These are phyloP conservation scores for Pinus albicaulis DNA, from an alignment of 75 land plant species.

Conservation along the genomic window DNA sequence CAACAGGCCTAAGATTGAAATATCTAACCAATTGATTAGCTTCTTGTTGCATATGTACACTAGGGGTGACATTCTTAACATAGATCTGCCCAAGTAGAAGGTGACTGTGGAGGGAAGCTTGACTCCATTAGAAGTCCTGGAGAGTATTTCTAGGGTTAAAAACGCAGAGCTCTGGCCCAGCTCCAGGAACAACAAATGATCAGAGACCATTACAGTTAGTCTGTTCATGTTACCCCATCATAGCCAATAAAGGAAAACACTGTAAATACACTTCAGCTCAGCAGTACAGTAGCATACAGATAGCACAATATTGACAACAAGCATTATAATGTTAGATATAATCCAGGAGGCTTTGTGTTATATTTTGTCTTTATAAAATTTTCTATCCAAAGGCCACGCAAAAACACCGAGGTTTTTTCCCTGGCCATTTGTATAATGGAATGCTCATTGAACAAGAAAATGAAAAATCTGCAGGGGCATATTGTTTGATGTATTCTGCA, in stretches of 20 bases:
- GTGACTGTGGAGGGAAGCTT: slow-evolving; percentile 59
- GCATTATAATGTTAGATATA: neutral
- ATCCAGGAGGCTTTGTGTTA: neutral
- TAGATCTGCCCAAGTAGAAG: slow-evolving; percentile 58
- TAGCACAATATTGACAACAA: neutral
- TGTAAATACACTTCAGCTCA: neutral
- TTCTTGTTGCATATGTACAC: neutral
- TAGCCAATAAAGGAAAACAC: neutral
- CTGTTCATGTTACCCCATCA: neutral
- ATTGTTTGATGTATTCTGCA: neutral
- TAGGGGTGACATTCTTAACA: slow-evolving; percentile 61
- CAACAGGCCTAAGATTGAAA: too few relatives aligned
- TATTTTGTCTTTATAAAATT: neutral
- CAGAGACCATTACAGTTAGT: neutral
- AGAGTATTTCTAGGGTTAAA: slow-evolving; percentile 50
- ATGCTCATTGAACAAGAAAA: neutral
- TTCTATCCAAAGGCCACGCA: neutral
- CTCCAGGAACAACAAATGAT: neutral
- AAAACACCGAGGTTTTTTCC: neutral
- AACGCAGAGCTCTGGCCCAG: slow-evolving; percentile 53
- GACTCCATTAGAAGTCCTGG: slow-evolving; percentile 44
- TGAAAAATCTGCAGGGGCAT: neutral
- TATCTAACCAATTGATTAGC: too few relatives aligned
- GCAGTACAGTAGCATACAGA: too few relatives aligned
- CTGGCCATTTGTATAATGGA: neutral